phyloP scores from a whole-genome alignment of 495 filamentous ascomycete species.

The Trichoderma erinaceum region DNA sequence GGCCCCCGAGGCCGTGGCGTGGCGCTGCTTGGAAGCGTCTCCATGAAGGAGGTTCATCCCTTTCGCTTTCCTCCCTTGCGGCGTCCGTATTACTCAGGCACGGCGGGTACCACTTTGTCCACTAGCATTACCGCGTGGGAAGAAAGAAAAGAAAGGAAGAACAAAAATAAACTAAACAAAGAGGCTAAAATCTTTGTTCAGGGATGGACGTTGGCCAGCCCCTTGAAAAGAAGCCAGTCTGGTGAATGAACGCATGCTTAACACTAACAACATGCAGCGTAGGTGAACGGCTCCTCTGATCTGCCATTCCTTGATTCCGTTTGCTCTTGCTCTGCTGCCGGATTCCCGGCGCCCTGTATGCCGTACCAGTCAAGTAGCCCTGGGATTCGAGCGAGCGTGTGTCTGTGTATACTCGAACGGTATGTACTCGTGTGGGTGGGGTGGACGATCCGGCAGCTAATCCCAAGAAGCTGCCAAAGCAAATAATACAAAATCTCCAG shows the following conservation, averaged over 20 bases:
- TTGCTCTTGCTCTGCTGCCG: slow-evolving; percentile 3
- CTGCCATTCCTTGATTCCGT: neutral
- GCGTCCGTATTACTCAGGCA: neutral
- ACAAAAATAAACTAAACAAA: no score
- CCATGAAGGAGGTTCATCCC: slow-evolving; percentile 1
- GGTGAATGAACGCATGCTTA: neutral
- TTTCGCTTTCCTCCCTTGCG: neutral
- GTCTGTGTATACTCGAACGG: neutral
- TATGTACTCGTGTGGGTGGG: slow-evolving; percentile 1
- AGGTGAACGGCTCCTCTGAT: neutral
- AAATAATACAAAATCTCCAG: neutral
- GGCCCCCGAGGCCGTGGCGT: neutral
- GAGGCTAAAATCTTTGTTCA: neutral
- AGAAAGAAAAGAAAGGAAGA: neutral
- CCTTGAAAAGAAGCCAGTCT: neutral
- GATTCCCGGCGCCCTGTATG: neutral
- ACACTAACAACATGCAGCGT: neutral
- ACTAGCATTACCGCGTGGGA: neutral
- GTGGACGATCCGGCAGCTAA: slow-evolving; percentile 11
- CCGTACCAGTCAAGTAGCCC: slow-evolving; percentile 1
- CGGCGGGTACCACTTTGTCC: neutral
- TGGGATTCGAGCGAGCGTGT: neutral
- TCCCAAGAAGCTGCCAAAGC: slow-evolving; percentile 4
- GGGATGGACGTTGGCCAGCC: neutral
- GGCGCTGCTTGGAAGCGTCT: neutral